phyloP scores from a whole-genome alignment of 2,329 filamentous ascomycete genomes.

The Aspergillus fischeri region DNA sequence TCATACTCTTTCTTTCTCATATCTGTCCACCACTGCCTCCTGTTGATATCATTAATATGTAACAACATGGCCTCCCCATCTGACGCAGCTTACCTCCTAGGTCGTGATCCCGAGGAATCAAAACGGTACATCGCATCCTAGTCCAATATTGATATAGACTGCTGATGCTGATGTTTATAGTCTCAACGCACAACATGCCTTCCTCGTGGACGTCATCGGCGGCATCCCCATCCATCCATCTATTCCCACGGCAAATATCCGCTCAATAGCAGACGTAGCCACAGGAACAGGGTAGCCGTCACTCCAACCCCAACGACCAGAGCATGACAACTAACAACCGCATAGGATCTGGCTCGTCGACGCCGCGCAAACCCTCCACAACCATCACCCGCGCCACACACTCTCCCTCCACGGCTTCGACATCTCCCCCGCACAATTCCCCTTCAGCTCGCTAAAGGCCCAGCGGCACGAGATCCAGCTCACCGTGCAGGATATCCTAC shows the following conservation, averaged over 20 bases:
- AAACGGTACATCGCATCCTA: slow-evolving; percentile 12
- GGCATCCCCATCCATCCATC: slow-evolving; percentile 21
- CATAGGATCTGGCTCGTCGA: slow-evolving; percentile 19
- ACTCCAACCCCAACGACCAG: too few relatives aligned
- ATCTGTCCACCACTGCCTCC: background rate
- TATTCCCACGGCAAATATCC: slow-evolving; percentile 16
- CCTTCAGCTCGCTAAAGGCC: background rate
- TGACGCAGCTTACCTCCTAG: slow-evolving; percentile 16
- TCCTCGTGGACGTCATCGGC: slow-evolving; percentile 19
- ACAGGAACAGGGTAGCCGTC: slow-evolving; percentile 26
- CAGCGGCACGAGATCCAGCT: slow-evolving; percentile 10
- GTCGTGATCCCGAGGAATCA: slow-evolving; percentile 17
- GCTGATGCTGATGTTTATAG: slow-evolving; percentile 3
- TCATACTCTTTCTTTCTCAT: background rate
- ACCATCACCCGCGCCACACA: slow-evolving; percentile 1
- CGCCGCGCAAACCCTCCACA: slow-evolving; percentile 8
- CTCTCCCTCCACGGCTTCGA: slow-evolving; percentile 27
- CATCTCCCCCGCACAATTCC: slow-evolving; percentile 28
- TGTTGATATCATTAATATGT: background rate
- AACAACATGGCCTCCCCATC: background rate
- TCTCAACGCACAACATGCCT: slow-evolving; percentile 23
- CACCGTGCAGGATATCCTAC: slow-evolving; percentile 22
- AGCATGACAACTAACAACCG: too few relatives aligned
- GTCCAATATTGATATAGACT: too few relatives aligned
- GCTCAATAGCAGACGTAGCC: slow-evolving; percentile 22